Conservation (phyloP, 306 rosid species). For the Gynostemma pentaphyllum region DNA sequence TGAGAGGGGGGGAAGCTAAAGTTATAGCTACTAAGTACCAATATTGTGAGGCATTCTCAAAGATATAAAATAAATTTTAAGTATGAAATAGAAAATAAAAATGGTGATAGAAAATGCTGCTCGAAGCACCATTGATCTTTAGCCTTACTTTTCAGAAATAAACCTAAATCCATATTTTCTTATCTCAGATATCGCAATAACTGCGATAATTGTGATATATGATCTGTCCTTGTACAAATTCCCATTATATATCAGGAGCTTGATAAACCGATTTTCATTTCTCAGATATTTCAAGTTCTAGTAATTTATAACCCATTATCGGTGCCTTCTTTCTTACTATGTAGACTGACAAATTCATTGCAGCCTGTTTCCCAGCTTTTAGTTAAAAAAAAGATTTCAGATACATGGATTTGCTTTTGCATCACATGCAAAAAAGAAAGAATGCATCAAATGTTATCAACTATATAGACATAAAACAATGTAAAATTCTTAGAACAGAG, state of each 20-base stretch:
- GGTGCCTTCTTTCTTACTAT: background rate
- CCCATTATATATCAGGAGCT: background rate
- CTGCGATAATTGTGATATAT: background rate
- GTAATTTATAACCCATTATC: background rate
- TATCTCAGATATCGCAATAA: background rate
- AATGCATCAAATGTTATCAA: background rate
- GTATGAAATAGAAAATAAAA: background rate
- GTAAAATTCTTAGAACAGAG: background rate
- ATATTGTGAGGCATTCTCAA: background rate
- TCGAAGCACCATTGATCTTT: background rate
- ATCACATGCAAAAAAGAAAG: too few relatives aligned
- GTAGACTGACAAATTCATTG: background rate
- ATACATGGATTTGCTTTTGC: background rate
- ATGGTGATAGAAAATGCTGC: background rate
- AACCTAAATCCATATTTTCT: background rate
- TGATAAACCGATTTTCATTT: background rate
- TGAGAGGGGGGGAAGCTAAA: background rate
- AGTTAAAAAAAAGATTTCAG: background rate
- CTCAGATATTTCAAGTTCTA: background rate
- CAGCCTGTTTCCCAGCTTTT: background rate
- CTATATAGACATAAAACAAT: background rate
- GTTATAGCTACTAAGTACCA: too few relatives aligned
- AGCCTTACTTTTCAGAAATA: background rate
- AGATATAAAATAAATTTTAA: background rate
- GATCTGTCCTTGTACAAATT: background rate